Base-by-base conservation (phyloP, 768 basidiomycete genomes). In the Mycena belliarum region DNA sequence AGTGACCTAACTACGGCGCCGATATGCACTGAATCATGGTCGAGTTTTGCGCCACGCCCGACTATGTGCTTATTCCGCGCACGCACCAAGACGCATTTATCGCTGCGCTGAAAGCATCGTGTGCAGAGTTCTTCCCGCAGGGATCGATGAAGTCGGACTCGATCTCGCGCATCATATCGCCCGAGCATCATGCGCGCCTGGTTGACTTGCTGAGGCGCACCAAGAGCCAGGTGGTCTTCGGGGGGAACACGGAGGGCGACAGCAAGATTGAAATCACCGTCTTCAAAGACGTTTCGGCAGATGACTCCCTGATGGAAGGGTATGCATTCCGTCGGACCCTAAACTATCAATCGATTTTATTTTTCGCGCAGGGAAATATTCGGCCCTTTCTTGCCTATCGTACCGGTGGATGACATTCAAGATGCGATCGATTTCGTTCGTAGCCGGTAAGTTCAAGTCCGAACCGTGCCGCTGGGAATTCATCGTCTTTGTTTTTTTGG, bases 301-400 rank as follows among this genome's bases (percentile, higher is more conserved):
- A 73, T 5, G 91, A 93, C 72, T 69, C 81, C 0, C 67, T 91
- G 28, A 72, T 92, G 69, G 79, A 83, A 61, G 83, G 82, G 84
- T 87, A 56, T 44, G 79, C 20, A 21, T 8, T 12, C 15, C 23
- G 33, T 37, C 52, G 1, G 14, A 32, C 15, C 16, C n/a, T n/a
- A 6, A 14, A 14, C 43, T 28, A 26, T 2, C 45, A 6, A 33
- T 38, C 20, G 16, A 16, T 10, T 35, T 35, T 10, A 14, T 12
- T 32, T 6, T 32, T 32, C 29, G 35, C 37, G 37, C 18, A 41
- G 40, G 5, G 90, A 91, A 67, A 68, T 90, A 5, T 92, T 92
- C 62, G 90, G 88, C 0, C 89, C 89, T 0, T 68, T 91, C 25
- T 65, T 91, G 9, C 83, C 89, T 0, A 76, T 92, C 45, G 63